Evolutionary conservation across 148 eudicot genomes (phyloP).

Genomic region (Chenopodium formosanum): DNA sequence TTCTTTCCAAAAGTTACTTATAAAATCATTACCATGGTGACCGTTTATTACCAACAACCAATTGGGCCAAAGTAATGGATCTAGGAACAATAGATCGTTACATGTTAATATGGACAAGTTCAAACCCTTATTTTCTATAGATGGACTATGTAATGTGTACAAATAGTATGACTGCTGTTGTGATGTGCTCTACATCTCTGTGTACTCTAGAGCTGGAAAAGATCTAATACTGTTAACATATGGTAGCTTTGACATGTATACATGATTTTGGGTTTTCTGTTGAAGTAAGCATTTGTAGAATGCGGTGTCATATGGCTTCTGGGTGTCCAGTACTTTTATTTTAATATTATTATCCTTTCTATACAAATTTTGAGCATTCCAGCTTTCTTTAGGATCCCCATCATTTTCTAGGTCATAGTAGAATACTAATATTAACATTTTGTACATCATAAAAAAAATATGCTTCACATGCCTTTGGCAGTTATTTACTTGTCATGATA

Average conservation of each 20-base stretch:
- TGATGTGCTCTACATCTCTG: neutral
- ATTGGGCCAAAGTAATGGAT: neutral
- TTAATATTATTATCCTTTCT: neutral
- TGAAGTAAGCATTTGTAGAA: neutral
- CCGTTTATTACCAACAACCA: too few relatives aligned
- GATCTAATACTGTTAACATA: neutral
- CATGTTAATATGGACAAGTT: neutral
- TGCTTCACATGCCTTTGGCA: neutral
- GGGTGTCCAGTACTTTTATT: neutral
- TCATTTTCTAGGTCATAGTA: neutral
- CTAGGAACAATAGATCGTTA: slow-evolving; percentile 4
- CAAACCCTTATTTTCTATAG: neutral
- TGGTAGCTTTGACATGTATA: neutral
- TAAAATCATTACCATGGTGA: too few relatives aligned
- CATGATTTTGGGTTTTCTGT: neutral
- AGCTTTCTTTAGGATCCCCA: neutral
- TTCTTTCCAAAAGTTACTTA: too few relatives aligned
- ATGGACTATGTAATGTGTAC: neutral
- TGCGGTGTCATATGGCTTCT: neutral
- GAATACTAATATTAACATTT: neutral
- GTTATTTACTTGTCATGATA: neutral
- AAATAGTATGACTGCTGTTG: neutral
- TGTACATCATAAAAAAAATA: neutral
- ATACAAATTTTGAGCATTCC: neutral
- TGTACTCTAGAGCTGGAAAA: neutral